These are phyloP conservation scores for Prototheca wickerhamii DNA, from an alignment of 163 green algal species.

Conservation along the genomic window DNA sequence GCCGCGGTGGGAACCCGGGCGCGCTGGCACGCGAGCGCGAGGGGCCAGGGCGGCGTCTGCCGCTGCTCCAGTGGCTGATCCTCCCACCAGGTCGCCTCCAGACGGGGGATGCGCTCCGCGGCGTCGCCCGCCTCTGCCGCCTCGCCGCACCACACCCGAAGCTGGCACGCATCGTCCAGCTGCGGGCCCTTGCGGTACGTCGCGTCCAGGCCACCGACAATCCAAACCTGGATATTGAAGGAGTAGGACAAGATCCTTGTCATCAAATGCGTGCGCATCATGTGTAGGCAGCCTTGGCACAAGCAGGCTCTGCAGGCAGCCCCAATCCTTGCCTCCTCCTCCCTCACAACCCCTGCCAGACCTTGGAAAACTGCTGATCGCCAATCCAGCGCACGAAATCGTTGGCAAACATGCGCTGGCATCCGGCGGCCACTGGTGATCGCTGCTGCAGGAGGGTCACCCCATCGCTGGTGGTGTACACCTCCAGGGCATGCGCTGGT, in stretches of 20 bases:
- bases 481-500: constrained; percentile 46
- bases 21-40: constrained; percentile 1
- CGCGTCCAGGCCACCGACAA: constrained; percentile 55
- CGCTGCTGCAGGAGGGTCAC: constrained; percentile 64
- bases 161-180: constrained; percentile 28
- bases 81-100: constrained; percentile 12
- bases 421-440: constrained; percentile 41
- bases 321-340: too few species aligned
- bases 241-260: not conserved
- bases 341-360: not conserved
- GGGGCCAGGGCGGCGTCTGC: constrained; percentile 23
- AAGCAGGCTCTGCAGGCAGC: not conserved
- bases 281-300: not conserved
- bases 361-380: constrained; percentile 6
- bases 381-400: constrained; percentile 38
- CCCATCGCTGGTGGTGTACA: constrained; percentile 30
- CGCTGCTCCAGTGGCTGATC: constrained; percentile 13
- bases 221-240: constrained; percentile 27
- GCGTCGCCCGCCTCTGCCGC: not conserved
- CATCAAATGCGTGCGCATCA: not conserved
- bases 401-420: constrained; percentile 38
- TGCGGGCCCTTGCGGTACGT: constrained; percentile 37
- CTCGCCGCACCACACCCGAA: constrained; percentile 1
- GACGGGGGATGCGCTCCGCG: not conserved
- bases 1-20: not conserved